Evolutionary conservation across 78 protist species (phyloP), one percentile per base, ranked within the genome.

Genomic region (Chrysochromulina parva): DNA sequence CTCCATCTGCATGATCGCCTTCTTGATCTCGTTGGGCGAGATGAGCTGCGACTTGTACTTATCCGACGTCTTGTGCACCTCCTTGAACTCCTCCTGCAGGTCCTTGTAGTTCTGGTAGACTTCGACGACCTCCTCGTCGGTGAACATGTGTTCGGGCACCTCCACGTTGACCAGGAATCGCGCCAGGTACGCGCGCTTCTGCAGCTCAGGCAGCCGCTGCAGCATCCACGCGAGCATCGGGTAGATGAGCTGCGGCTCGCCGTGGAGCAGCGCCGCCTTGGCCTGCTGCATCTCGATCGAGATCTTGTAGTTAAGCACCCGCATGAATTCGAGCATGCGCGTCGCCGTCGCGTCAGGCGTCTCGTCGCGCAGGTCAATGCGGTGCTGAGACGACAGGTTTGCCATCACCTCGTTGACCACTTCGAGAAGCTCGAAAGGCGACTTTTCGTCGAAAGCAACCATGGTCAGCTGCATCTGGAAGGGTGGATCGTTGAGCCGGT

Each of bases 1-100:
- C 60, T 78, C 86, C 86, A 78, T 78, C 86, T 78, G 86, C 47
- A 78, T 62, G 50, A 78, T 78, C 48, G 86, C 86, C 62, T 53
- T 52, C 47, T 78, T 78, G 47, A 78, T 78, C 86, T 78, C 86
- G 16, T 0, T 20, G 47, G 86, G 86, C 62, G 86, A 78, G 86
- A 78, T 78, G 47, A 78, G 59, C 62, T 53, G 58, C 47, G 60
- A 53, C 62, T 3, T 53, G 26, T 0, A 26, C 62, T 53, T 22
- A 1, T 78, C 86, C 22, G 59, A 26, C 2, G 62, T 14, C 62
- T 53, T 52, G 82, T 74, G 82, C 82, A 48, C 88, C 53, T 55
- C 88, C 69, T 82, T 82, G 67, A 82, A 82, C 69, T 57, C 53
- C 20, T 82, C 67, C 67, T 82, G 88, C 54, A 82, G 52, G 24